A percentile compares a stretch with the other conserved stretches of the same genome.
These are phyloP conservation scores for Strigomonas galati DNA, from an alignment of 208 protist genomes.

Conservation along the genomic window DNA sequence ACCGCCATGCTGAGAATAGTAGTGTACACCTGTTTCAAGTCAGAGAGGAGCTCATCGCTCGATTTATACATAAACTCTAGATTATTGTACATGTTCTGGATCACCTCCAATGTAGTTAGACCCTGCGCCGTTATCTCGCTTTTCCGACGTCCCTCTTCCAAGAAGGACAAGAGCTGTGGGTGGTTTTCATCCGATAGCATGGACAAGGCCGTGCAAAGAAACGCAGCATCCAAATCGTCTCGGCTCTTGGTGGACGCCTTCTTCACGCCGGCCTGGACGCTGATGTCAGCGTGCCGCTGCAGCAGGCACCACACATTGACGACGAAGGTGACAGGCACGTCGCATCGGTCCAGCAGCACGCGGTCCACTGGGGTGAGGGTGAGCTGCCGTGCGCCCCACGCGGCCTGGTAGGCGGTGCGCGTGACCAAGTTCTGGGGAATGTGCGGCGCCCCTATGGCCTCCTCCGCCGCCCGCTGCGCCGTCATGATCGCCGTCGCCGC, in stretches of 20 bases:
- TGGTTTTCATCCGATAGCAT: too few relatives aligned
- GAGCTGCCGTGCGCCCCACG: neutral
- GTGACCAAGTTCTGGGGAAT: conserved; percentile 11
- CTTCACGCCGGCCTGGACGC: neutral
- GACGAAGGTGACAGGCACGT: neutral
- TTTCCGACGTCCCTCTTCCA: too few relatives aligned
- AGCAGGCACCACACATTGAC: conserved; percentile 10
- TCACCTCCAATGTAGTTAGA: too few relatives aligned
- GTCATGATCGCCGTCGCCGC: neutral
- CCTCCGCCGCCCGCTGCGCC: neutral
- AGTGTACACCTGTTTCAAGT: too few relatives aligned
- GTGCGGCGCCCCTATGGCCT: too few relatives aligned
- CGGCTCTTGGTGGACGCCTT: neutral
- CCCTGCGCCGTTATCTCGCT: too few relatives aligned
- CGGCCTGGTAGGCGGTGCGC: conserved; percentile 11
- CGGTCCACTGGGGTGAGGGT: neutral
- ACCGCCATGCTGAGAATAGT: too few relatives aligned
- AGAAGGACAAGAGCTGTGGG: too few relatives aligned
- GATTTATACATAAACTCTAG: too few relatives aligned
- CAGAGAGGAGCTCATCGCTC: too few relatives aligned
- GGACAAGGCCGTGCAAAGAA: too few relatives aligned
- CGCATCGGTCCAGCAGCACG: conserved; percentile 6
- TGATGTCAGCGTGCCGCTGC: conserved; percentile 2
- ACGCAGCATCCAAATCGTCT: neutral
- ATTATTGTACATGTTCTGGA: too few relatives aligned